Evolutionary conservation across 208 protist genomes (phyloP), one percentile per base, ranked within the genome.

Genomic region (Crithidia expoeki): DNA sequence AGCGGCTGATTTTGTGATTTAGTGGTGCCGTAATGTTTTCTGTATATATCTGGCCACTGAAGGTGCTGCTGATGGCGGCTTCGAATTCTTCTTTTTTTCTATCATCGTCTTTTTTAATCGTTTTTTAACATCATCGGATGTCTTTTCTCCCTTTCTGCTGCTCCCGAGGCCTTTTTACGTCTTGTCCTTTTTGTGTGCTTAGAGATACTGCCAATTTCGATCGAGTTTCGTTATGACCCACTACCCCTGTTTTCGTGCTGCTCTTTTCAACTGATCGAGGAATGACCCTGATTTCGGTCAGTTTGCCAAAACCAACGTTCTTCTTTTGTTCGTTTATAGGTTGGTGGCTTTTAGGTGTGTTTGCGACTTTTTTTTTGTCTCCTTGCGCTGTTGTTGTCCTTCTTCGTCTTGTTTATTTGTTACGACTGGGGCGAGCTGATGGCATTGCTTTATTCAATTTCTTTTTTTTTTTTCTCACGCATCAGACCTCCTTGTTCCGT

Each of bases 131-230:
- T 30, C 19, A 14, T 62, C 44, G 30, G 60, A 36, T 30, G 47
- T 52, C 25, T 40, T n/a, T 58, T 40, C 59, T 28, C 12, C 36
- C 36, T 65, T 34, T 58, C 23, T 62, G 38, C 34, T 70, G 44
- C 62, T 38, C 12, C 30, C 62, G 23, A 36, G 6, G 7, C 19
- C 49, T 10, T 58, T 58, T 40, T 30, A 44, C 11, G 25, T 58
- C 49, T 19, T 69, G 58, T 40, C n/a, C n/a, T n/a, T n/a, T n/a
- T n/a, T n/a, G n/a, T n/a, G n/a, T n/a, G n/a, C n/a, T n/a, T n/a
- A n/a, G n/a, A n/a, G n/a, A n/a, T n/a, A n/a, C n/a, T n/a, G n/a
- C n/a, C n/a, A n/a, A n/a, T n/a, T n/a, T n/a, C n/a, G n/a, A n/a
- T n/a, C n/a, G n/a, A n/a, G n/a, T n/a, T n/a, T n/a, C n/a, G n/a